Percentiles rank a stretch among this genome's conserved stretches.
phyloP scores from a whole-genome alignment of 805 yeast species.

The Candida methanosorbosa region DNA sequence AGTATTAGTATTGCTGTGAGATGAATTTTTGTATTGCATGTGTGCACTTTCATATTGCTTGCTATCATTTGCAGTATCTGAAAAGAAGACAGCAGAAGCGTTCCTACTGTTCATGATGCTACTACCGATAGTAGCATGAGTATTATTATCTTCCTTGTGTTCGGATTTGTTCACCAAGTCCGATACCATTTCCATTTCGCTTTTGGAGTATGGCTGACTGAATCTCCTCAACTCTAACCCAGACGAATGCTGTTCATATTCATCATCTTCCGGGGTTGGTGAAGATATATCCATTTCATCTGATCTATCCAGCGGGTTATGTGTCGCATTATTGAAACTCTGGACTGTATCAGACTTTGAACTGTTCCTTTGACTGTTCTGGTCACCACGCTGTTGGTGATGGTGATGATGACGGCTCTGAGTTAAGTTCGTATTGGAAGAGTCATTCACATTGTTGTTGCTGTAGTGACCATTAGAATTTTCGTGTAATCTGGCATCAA shows the following conservation, averaged over 20 bases:
- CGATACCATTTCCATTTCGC: too few species aligned
- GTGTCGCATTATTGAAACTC: too few species aligned
- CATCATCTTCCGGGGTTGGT: too few species aligned
- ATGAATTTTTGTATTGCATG: not conserved
- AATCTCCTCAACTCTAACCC: not conserved
- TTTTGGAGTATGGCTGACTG: too few species aligned
- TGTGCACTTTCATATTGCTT: conserved; percentile 1
- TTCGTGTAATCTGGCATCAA: not conserved
- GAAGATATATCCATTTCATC: too few species aligned
- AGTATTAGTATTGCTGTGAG: conserved; percentile 1
- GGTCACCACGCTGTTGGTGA: not conserved
- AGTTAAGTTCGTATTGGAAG: too few species aligned
- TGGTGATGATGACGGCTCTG: not conserved
- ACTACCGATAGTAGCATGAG: not conserved
- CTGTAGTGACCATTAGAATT: too few species aligned
- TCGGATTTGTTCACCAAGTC: too few species aligned
- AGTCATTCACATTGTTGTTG: too few species aligned
- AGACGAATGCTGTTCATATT: not conserved
- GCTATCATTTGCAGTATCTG: conserved; percentile 14
- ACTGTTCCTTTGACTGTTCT: not conserved
- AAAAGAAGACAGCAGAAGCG: conserved; percentile 18
- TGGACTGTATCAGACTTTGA: too few species aligned
- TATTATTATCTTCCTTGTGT: not conserved
- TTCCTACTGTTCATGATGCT: conserved; percentile 6
- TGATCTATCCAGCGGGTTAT: too few species aligned